These are phyloP conservation scores for Diaporthe sp. DNA, from an alignment of 2,329 filamentous ascomycete species.

Conservation along the genomic window DNA sequence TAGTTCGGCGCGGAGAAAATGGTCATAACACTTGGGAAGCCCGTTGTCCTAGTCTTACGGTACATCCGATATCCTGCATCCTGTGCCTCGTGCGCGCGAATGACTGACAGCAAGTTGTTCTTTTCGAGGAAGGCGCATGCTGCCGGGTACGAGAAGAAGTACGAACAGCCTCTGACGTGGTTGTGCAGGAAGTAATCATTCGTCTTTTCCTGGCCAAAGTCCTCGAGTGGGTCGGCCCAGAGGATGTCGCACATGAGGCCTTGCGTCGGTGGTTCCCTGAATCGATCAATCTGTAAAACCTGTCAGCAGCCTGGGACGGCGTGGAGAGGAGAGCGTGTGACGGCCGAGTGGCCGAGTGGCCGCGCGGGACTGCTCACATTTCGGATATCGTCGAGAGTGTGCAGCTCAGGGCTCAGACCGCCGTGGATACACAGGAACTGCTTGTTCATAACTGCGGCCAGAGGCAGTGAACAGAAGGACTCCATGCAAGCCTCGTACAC, in stretches of 20 bases:
- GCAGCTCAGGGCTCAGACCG: constrained; percentile 93
- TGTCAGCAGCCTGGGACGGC: constrained; percentile 41
- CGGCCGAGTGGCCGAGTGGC: constrained; percentile 24
- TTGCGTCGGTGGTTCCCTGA: constrained; percentile 96
- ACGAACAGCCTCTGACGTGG: constrained; percentile 97
- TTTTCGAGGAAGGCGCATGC: constrained; percentile 98
- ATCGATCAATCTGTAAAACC: constrained; percentile 85
- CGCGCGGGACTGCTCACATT: constrained; percentile 68
- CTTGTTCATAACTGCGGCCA: constrained; percentile 99
- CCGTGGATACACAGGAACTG: constrained; percentile 99
- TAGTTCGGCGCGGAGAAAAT: constrained; percentile 99
- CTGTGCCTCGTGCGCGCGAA: constrained; percentile 97
- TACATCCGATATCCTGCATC: constrained; percentile 99
- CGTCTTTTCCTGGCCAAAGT: constrained; percentile 98
- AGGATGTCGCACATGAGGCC: constrained; percentile 99
- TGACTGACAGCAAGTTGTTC: constrained; percentile 97
- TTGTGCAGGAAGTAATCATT: constrained; percentile 98
- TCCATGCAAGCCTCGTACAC: constrained; percentile 99
- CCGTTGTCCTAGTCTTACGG: constrained; percentile 96
- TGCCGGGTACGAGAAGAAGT: constrained; percentile 98
- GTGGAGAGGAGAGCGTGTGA: not conserved
- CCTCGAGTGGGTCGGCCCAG: constrained; percentile 97
- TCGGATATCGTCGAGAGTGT: constrained; percentile 95
- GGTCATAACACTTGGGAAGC: constrained; percentile 99
- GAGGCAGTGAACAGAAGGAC: constrained; percentile 92